phyloP scores from a whole-genome alignment of 805 yeast species.

The Yamadazyma insecticola region DNA sequence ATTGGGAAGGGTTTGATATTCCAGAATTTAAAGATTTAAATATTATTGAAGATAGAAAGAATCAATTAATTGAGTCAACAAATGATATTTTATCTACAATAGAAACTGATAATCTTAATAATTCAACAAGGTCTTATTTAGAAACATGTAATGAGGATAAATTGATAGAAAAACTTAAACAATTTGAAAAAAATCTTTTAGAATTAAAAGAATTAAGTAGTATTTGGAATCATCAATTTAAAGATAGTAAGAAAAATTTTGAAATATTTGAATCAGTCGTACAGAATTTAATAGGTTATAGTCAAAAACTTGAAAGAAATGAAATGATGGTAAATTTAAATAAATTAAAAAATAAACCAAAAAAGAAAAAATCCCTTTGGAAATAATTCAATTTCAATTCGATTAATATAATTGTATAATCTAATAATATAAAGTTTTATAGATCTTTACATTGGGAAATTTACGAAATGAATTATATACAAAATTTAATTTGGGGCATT shows the following conservation, averaged over 20 bases:
- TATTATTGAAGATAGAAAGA: conserved; percentile 24
- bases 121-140: conserved; percentile 24
- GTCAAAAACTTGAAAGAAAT: conserved; percentile 68
- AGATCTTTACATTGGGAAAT: neutral
- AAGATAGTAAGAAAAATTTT: conserved; percentile 57
- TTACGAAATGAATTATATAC: neutral
- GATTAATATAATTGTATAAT: too few relatives aligned
- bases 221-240: conserved; percentile 50
- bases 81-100: conserved; percentile 21
- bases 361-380: conserved; percentile 13
- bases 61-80: conserved; percentile 20
- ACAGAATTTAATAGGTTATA: conserved; percentile 84
- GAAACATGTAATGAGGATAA: conserved; percentile 13
- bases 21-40: conserved; percentile 32
- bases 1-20: conserved; percentile 30
- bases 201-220: conserved; percentile 25
- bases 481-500: too few relatives aligned
- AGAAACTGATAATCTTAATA: conserved; percentile 31
- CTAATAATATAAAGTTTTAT: too few relatives aligned
- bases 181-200: conserved; percentile 21
- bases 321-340: conserved; percentile 32
- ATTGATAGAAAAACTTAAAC: conserved; percentile 34
- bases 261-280: conserved; percentile 81
- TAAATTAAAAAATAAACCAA: conserved; percentile 16
- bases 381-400: conserved; percentile 1